Evolutionary conservation across 495 filamentous ascomycete species (phyloP).

Genomic region (Neurospora tetraspora): DNA sequence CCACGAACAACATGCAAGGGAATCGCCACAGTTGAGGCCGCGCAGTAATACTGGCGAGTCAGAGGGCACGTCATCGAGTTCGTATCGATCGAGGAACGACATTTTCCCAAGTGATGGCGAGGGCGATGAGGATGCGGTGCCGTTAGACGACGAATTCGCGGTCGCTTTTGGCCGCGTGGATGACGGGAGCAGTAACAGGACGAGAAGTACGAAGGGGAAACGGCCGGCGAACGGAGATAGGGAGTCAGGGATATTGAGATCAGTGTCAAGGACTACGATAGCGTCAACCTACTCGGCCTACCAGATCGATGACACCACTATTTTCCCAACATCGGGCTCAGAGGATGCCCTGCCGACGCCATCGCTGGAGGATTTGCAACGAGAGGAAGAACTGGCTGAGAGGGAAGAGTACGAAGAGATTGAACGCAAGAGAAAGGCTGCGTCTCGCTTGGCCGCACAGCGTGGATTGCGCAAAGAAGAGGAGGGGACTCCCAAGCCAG

Average conservation of each 20-base stretch:
- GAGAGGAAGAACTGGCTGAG: slow-evolving; percentile 62
- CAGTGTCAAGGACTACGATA: slow-evolving; percentile 38
- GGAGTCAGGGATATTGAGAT: slow-evolving; percentile 39
- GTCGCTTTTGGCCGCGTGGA: slow-evolving; percentile 65
- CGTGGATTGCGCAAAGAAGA: slow-evolving; percentile 50
- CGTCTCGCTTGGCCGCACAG: slow-evolving; percentile 58
- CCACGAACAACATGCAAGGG: slow-evolving; percentile 10
- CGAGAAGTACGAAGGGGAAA: slow-evolving; percentile 50
- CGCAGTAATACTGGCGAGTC: slow-evolving; percentile 78
- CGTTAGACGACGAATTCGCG: slow-evolving; percentile 87
- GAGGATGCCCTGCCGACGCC: slow-evolving; percentile 32
- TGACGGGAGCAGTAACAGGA: slow-evolving; percentile 62
- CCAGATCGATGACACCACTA: slow-evolving; percentile 21
- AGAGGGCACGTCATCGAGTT: slow-evolving; percentile 66
- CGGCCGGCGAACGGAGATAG: slow-evolving; percentile 38
- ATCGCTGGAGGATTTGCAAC: slow-evolving; percentile 62
- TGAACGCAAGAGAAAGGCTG: slow-evolving; percentile 59
- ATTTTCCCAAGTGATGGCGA: slow-evolving; percentile 89
- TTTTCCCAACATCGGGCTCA: slow-evolving; percentile 4
- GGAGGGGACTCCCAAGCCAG: slow-evolving; percentile 2
- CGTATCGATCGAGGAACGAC: slow-evolving; percentile 85
- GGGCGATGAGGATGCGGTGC: slow-evolving; percentile 80
- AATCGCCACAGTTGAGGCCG: slow-evolving; percentile 42
- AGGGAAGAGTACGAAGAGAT: slow-evolving; percentile 62
- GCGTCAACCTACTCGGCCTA: slow-evolving; percentile 36